Evolutionary conservation across 805 yeast genomes (phyloP), one percentile per base, ranked within the genome.

Genomic region (Zygoascus bituminiphila): DNA sequence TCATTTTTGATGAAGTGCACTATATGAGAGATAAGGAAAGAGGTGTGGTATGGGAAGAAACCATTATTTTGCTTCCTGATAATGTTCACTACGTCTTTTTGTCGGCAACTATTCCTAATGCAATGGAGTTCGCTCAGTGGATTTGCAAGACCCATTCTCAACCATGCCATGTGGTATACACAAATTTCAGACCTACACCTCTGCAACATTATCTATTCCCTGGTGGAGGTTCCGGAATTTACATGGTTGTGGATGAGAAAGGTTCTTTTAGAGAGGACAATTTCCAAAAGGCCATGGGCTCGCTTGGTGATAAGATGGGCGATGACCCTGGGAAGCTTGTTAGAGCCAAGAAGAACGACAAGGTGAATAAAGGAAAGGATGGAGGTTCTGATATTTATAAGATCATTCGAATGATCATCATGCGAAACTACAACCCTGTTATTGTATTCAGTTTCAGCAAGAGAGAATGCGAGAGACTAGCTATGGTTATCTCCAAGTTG

Each of bases 31-130:
- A 93, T 65, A 84, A 88, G 58, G 93, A 88, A 57, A 81, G 99
- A 70, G 99, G 99, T 65, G 99, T 93, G 46, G 98, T 93, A 31
- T 93, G 99, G 99, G 99, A 93, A 69, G 99, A 93, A 67, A 91
- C 98, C 14, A 91, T 93, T 55, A 93, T 93, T 50, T 71, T 93
- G 62, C 73, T 93, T 39, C 99, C 99, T 3, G 97, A 94, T 59
- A 89, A 89, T 72, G 97, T 93, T 15, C 91, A 85, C 56, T 88
- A 89, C 61, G 96, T 91, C 2, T 86, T 91, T 60, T 69, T 91
- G 54, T 88, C 97, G 12, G 98, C 98, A 44, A 91, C 98, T 1
- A 91, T 91, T 57, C 98, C 98, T 22, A 91, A 91, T 63, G 96
- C 98, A 1, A 84, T 87, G 89, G 96, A 91, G 64, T 91, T 91